Conservation (phyloP, 768 basidiomycete genomes). For the Guyanaporus albipodus region DNA sequence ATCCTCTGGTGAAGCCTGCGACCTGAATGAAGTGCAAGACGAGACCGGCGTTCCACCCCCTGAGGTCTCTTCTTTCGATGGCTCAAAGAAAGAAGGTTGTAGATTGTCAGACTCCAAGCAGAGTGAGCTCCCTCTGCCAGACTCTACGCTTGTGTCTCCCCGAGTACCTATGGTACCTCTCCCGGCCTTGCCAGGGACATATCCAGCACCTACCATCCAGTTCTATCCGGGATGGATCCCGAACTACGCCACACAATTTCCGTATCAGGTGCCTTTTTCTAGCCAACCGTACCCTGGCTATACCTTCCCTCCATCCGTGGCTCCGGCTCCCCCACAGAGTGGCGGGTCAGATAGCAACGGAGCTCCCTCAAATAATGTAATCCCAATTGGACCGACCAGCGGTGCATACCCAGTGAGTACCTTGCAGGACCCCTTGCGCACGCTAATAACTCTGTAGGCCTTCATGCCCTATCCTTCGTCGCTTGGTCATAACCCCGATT, state of each 20-base stretch:
- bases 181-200: conserved; percentile 25
- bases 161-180: conserved; percentile 31
- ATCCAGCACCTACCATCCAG: conserved; percentile 39
- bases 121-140: conserved; percentile 5
- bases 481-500: conserved; percentile 28
- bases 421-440: background rate
- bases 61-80: conserved; percentile 1
- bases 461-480: conserved; percentile 48
- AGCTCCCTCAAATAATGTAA: conserved; percentile 27
- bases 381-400: conserved; percentile 37
- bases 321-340: conserved; percentile 24
- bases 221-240: conserved; percentile 55
- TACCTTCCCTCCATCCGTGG: conserved; percentile 30
- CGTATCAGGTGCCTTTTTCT: conserved; percentile 51
- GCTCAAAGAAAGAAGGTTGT: conserved; percentile 3
- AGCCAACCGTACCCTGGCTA: conserved; percentile 43
- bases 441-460: conserved; percentile 32
- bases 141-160: conserved; percentile 5
- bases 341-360: conserved; percentile 39
- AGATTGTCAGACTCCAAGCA: conserved; percentile 30
- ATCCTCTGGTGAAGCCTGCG: conserved; percentile 6
- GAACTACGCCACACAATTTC: conserved; percentile 46
- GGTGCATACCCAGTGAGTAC: conserved; percentile 45
- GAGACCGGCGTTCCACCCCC: background rate
- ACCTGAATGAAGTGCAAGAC: conserved; percentile 19